A percentile compares a stretch with the other conserved stretches of the same genome.
These are phyloP conservation scores for Cryptococcus amylolentus DNA, from an alignment of 1,284 basidiomycete species.

Conservation along the genomic window DNA sequence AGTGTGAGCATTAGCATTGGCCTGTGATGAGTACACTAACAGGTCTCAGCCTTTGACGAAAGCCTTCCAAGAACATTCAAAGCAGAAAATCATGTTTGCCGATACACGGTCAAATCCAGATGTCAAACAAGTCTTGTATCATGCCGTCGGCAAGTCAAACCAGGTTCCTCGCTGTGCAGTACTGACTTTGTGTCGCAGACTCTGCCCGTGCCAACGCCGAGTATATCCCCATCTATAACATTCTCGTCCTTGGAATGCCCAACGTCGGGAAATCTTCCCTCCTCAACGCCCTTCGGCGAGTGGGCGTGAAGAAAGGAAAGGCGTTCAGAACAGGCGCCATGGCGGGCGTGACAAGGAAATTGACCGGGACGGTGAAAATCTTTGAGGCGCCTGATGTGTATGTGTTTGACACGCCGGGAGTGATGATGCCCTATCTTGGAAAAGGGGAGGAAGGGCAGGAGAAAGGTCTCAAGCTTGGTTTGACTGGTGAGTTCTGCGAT, in stretches of 20 bases:
- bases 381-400: constrained; percentile 78
- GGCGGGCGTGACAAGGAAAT: constrained; percentile 78
- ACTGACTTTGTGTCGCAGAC: constrained; percentile 51
- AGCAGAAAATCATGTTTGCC: constrained; percentile 54
- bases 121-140: constrained; percentile 50
- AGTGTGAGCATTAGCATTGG: constrained; percentile 57
- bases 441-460: constrained; percentile 78
- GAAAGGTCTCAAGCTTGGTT: constrained; percentile 83
- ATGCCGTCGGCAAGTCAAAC: constrained; percentile 48
- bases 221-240: constrained; percentile 45
- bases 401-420: constrained; percentile 92
- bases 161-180: neutral
- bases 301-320: constrained; percentile 81
- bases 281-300: constrained; percentile 83
- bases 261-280: constrained; percentile 97
- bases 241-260: constrained; percentile 94
- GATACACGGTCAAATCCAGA: constrained; percentile 53
- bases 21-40: neutral
- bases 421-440: constrained; percentile 96
- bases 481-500: constrained; percentile 64
- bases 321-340: constrained; percentile 83
- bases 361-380: constrained; percentile 79
- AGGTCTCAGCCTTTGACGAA: constrained; percentile 48
- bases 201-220: constrained; percentile 60
- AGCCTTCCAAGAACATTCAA: constrained; percentile 50